Evolutionary conservation across 2,329 filamentous ascomycete species (phyloP).

Genomic region (Exophiala viscosa): DNA sequence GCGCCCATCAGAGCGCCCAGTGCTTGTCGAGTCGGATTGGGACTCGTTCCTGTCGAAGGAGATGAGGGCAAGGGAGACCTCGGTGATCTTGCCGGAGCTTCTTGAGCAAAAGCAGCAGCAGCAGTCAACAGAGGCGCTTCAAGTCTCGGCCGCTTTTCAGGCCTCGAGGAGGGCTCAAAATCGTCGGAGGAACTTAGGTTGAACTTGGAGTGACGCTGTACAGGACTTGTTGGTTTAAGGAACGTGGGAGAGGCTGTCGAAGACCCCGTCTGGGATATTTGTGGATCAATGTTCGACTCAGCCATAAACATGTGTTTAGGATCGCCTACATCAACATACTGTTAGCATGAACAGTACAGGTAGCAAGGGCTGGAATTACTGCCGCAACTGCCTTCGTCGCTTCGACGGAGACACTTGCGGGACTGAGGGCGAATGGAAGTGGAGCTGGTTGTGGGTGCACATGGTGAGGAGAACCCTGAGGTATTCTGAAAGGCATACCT

Average conservation of each 20-base stretch:
- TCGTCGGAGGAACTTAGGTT: conserved; percentile 7
- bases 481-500: no score
- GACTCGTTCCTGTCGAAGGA: conserved; percentile 32
- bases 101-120: conserved; percentile 57
- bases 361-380: not conserved
- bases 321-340: conserved; percentile 1
- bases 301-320: conserved; percentile 17
- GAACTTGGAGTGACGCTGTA: not conserved
- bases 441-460: no score
- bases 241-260: conserved; percentile 14
- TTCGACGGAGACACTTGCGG: no score
- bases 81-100: conserved; percentile 31
- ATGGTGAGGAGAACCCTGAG: no score
- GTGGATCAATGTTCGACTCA: conserved; percentile 14
- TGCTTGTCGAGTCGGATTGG: conserved; percentile 42
- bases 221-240: conserved; percentile 12
- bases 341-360: not conserved
- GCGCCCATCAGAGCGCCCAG: conserved; percentile 34
- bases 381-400: no score
- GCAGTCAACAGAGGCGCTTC: conserved; percentile 40
- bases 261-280: conserved; percentile 14
- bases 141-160: conserved; percentile 37
- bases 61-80: conserved; percentile 13
- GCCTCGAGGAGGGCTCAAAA: conserved; percentile 29
- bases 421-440: no score